Base-by-base conservation (phyloP, 164 flowering plant species). In the Akebia trifoliata region DNA sequence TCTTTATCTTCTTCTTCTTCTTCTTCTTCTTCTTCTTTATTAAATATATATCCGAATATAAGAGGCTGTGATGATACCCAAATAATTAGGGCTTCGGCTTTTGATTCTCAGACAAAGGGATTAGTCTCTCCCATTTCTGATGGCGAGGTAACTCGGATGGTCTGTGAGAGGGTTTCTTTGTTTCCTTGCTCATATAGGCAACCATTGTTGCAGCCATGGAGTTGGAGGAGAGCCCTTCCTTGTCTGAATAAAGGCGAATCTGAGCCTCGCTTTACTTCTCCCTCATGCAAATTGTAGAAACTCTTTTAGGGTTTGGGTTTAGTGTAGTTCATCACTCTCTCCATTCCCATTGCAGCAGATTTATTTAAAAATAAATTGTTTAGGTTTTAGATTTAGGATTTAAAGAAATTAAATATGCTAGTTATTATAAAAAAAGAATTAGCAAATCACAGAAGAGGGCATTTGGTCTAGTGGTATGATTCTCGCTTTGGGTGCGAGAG, bases 401-500 rank as follows among this genome's bases (percentile, higher is more conserved):
- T n/a, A n/a, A n/a, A n/a, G n/a, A n/a, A n/a, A n/a, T n/a, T n/a
- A n/a, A n/a, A n/a, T n/a, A n/a, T n/a, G n/a, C n/a, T n/a, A n/a
- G n/a, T n/a, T n/a, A n/a, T n/a, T n/a, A n/a, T n/a, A n/a, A n/a
- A n/a, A n/a, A n/a, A n/a, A n/a, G n/a, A n/a, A n/a, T n/a, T n/a
- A n/a, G n/a, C n/a, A n/a, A n/a, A n/a, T n/a, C n/a, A n/a, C n/a
- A n/a, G n/a, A n/a, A n/a, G n/a, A n/a, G 72, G 68, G 68, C 68
- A 64, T 69, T 63, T 69, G 64, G 72, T 64, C 65, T 69, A 69
- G 72, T 69, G 65, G 73, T 69, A 69, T 69, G 73, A 69, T 69
- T 69, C 73, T 69, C 58, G 73, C 69, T 69, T 69, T 56, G 73
- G 73, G 68, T 69, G 73, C 73, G 61, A 69, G 68, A 69, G 86